A percentile compares a stretch with the other conserved stretches of the same genome.
Evolutionary conservation across 2,329 filamentous ascomycete species (phyloP).

Genomic region (Pseudogymnoascus sp.): DNA sequence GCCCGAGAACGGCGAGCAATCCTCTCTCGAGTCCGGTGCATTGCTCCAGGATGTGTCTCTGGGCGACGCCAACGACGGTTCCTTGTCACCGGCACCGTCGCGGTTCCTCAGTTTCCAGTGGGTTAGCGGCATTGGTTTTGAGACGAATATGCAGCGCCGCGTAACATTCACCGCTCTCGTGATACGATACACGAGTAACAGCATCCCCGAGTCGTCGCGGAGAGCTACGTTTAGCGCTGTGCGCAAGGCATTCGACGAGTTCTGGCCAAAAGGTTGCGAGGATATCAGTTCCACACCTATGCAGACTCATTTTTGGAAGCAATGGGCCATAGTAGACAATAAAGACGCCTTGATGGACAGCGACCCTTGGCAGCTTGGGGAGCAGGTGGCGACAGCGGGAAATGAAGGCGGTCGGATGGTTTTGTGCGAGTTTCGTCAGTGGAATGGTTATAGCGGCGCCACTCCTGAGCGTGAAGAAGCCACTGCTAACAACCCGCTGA

Average conservation of each 20-base stretch:
- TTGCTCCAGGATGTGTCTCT: background rate
- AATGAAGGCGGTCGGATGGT: slow-evolving; percentile 18
- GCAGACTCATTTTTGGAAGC: background rate
- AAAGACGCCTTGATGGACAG: background rate
- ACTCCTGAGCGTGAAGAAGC: slow-evolving; percentile 15
- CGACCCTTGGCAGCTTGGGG: background rate
- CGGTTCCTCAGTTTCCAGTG: background rate
- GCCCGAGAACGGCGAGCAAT: background rate
- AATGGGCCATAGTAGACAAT: background rate
- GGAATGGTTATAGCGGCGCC: background rate
- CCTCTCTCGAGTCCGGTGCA: background rate
- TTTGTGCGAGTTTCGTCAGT: slow-evolving; percentile 18
- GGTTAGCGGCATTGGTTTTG: background rate
- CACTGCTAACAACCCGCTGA: slow-evolving; percentile 13
- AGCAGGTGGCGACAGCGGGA: slow-evolving; percentile 23
- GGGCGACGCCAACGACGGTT: background rate
- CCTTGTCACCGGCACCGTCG: background rate
- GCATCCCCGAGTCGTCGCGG: background rate
- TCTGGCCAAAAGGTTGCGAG: slow-evolving; percentile 14
- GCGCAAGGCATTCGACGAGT: slow-evolving; percentile 13
- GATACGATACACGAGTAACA: background rate
- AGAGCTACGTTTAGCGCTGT: background rate
- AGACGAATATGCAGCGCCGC: background rate
- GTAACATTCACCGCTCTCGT: background rate
- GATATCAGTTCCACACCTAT: background rate